Conservation (phyloP, 2,329 filamentous ascomycete genomes). For the Ophiostoma angusticollis region DNA sequence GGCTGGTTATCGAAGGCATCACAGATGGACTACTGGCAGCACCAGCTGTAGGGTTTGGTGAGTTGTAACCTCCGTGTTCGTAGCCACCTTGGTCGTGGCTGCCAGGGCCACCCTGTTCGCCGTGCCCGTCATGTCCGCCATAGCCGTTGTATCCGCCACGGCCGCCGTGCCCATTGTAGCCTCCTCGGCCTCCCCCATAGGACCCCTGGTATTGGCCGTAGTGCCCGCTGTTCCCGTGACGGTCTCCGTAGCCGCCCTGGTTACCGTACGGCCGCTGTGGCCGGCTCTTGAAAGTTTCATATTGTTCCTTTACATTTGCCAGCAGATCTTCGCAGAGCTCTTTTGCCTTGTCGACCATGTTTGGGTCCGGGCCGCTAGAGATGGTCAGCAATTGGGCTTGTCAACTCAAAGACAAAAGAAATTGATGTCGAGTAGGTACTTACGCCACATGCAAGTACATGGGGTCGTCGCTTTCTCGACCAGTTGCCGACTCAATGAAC, state of each 20-base stretch:
- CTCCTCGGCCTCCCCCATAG: slow-evolving; percentile 29
- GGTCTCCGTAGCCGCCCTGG: slow-evolving; percentile 32
- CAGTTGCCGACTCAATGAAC: slow-evolving; percentile 82
- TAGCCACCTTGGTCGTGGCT: slow-evolving; percentile 17
- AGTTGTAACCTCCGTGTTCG: slow-evolving; percentile 24
- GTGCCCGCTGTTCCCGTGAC: slow-evolving; percentile 25
- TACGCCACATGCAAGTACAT: slow-evolving; percentile 97
- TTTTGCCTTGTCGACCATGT: slow-evolving; percentile 77
- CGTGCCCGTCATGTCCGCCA: slow-evolving; percentile 21
- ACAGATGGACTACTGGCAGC: slow-evolving; percentile 28
- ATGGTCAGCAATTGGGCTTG: slow-evolving; percentile 2
- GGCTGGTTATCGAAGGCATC: neutral
- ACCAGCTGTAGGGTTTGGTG: slow-evolving; percentile 25
- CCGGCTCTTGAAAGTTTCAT: slow-evolving; percentile 79
- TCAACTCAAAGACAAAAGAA: neutral
- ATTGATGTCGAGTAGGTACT: slow-evolving; percentile 23
- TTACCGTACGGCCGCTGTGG: slow-evolving; percentile 54
- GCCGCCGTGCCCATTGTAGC: slow-evolving; percentile 17
- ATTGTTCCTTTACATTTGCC: slow-evolving; percentile 74
- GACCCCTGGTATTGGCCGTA: slow-evolving; percentile 17
- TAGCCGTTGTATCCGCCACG: slow-evolving; percentile 12
- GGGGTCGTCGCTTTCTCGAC: slow-evolving; percentile 80
- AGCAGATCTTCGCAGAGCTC: slow-evolving; percentile 81
- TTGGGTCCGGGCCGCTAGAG: slow-evolving; percentile 67
- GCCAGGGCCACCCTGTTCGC: slow-evolving; percentile 1